Percentiles rank a stretch among this genome's conserved stretches.
phyloP scores from a whole-genome alignment of 768 basidiomycete species.

The Mycena rebaudengoi region DNA sequence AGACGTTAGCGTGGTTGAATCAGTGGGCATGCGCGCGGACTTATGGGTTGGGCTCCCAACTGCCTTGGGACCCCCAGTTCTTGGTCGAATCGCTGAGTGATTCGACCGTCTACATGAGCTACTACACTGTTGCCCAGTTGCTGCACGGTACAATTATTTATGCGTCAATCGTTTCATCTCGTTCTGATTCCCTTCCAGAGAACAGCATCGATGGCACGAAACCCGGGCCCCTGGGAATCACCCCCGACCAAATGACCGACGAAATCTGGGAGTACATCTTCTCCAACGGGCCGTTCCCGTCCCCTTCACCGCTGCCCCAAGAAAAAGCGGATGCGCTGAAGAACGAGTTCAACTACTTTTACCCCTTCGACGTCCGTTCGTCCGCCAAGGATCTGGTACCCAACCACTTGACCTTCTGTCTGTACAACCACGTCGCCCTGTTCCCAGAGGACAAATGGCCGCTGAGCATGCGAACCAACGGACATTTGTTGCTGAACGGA shows the following conservation, averaged over 20 bases:
- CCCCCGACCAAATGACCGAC: constrained; percentile 93
- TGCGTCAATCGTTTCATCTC: background rate
- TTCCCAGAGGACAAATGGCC: constrained; percentile 95
- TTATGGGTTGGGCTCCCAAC: constrained; percentile 92
- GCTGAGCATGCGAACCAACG: constrained; percentile 91
- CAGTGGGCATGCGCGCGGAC: constrained; percentile 99
- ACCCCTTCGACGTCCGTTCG: constrained; percentile 97
- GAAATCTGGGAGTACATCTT: constrained; percentile 98
- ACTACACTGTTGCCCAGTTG: constrained; percentile 93
- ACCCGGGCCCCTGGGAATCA: constrained; percentile 86
- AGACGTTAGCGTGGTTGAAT: constrained; percentile 92
- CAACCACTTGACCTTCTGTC: constrained; percentile 92
- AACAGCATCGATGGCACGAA: constrained; percentile 80
- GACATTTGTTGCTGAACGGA: constrained; percentile 96
- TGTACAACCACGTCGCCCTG: constrained; percentile 95
- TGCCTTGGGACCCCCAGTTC: constrained; percentile 98
- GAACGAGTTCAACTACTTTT: constrained; percentile 95
- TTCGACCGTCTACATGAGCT: constrained; percentile 98
- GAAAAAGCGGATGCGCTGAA: constrained; percentile 88
- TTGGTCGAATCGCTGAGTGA: constrained; percentile 97
- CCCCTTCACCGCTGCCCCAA: constrained; percentile 65
- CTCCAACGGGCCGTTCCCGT: constrained; percentile 79
- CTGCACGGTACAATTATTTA: constrained; percentile 75
- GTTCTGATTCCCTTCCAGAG: constrained; percentile 45
- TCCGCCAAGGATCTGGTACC: constrained; percentile 97